Evolutionary conservation across 192 early-diverging fungal species (phyloP), one percentile per base, ranked within the genome.

Genomic region (Mortierella antarctica): DNA sequence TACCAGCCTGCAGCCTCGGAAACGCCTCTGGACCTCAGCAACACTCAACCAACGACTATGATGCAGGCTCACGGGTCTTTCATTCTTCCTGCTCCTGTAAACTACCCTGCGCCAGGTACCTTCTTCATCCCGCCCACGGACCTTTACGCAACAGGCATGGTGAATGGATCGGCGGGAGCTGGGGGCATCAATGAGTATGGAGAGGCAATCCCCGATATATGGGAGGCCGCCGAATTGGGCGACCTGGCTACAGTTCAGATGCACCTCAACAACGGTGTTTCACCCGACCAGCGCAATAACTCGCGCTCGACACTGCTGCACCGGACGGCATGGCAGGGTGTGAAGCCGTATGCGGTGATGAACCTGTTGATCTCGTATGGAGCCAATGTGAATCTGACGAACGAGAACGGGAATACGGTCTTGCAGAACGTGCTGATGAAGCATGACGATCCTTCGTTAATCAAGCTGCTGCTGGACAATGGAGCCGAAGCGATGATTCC

Each of bases 351-450:
- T 51, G 45, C 64, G 14, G 64, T 80, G 31, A 80, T 80, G 77
- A 45, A 55, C 21, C 60, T 80, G 59, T 46, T 80, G 59, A 80
- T 80, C 18, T 72, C 70, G 0, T 63, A 80, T 45, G 77, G 77
- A 2, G 77, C 77, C 9, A 80, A 80, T 20, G 77, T 80, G 45
- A 80, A 80, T 20, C 60, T 80, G 5, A 60, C 70, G 0, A 80
- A 80, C 44, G 70, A 65, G 47, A 71, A 80, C 41, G 77, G 77
- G 21, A 80, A 80, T 40, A 72, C 70, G 0, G 77, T 80, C 39
- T 39, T 80, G 44, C 77, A 80, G 55, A 80, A 80, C 41, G 65
- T 72, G 18, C 47, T 80, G 57, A 72, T 80, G 77, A 80, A 80
- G 51, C 77, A 80, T 17, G 77, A 80, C n/a, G 70, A 80, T 41